phyloP scores from a whole-genome alignment of 768 basidiomycete genomes.

The Dioszegia hungarica region DNA sequence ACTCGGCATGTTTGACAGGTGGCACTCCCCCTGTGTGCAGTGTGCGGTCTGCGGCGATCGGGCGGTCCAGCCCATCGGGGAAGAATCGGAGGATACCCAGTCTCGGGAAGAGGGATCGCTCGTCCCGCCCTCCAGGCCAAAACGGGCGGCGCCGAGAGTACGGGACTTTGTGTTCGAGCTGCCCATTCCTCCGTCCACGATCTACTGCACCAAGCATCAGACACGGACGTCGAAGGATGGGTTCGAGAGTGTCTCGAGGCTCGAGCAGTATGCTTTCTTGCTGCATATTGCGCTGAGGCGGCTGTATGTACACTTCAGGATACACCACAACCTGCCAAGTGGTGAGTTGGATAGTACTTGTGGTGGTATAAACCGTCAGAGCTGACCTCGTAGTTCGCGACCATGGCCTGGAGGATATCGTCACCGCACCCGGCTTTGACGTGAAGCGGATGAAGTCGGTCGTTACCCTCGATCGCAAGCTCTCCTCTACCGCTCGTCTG shows the following conservation, averaged over 20 bases:
- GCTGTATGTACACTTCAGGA: constrained; percentile 62
- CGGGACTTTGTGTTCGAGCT: constrained; percentile 66
- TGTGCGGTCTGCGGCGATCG: constrained; percentile 75
- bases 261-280: constrained; percentile 97
- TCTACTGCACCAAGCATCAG: constrained; percentile 74
- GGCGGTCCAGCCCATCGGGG: constrained; percentile 54
- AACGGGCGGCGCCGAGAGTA: constrained; percentile 76
- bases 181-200: constrained; percentile 46
- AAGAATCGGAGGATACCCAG: constrained; percentile 29
- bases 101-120: constrained; percentile 53
- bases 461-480: constrained; percentile 79
- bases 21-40: constrained; percentile 92
- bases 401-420: constrained; percentile 15
- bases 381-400: constrained; percentile 23
- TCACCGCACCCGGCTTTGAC: constrained; percentile 56
- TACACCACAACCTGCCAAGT: constrained; percentile 33
- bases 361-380: neutral
- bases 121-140: constrained; percentile 55
- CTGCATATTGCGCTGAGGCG: constrained; percentile 90
- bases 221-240: constrained; percentile 64
- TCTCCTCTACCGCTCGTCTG: constrained; percentile 84
- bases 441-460: constrained; percentile 93
- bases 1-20: constrained; percentile 89
- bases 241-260: constrained; percentile 83
- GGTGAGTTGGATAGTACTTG: constrained; percentile 34